Evolutionary conservation across 352 stramenopile species (phyloP).

Genomic region (Phytopythium chamaehyphon): DNA sequence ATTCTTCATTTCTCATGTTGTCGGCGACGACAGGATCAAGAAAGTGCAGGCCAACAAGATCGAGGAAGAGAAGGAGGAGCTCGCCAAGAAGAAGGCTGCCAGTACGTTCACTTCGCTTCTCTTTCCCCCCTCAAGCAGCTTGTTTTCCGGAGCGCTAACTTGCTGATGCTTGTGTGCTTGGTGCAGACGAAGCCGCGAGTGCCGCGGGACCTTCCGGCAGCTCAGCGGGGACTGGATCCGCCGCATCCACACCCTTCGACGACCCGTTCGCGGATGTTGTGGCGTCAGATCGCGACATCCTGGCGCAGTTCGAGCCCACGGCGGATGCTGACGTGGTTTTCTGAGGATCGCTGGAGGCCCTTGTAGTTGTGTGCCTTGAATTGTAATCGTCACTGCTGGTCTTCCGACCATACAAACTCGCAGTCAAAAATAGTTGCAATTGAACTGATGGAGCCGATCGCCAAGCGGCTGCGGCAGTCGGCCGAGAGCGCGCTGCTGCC

Average conservation of each 20-base stretch:
- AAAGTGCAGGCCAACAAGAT: constrained; percentile 98
- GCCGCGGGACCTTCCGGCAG: constrained; percentile 11
- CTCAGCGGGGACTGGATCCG: constrained; percentile 8
- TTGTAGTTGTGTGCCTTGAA: background rate
- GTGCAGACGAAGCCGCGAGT: background rate
- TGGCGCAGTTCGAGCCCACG: constrained; percentile 73
- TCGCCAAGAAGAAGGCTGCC: constrained; percentile 49
- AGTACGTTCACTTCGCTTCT: constrained; percentile 16
- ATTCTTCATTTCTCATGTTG: constrained; percentile 1
- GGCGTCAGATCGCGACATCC: constrained; percentile 71
- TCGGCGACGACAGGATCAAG: constrained; percentile 86
- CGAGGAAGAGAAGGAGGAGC: constrained; percentile 70
- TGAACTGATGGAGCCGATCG: constrained; percentile 64
- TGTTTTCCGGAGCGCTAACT: background rate
- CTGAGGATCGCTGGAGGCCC: constrained; percentile 20
- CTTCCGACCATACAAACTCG: background rate
- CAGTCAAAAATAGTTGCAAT: background rate
- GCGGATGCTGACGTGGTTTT: constrained; percentile 80
- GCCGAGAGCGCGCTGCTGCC: constrained; percentile 49
- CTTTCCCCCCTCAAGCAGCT: background rate
- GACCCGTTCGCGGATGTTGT: constrained; percentile 72
- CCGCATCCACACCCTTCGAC: constrained; percentile 23
- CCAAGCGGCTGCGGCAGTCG: constrained; percentile 78
- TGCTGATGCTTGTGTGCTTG: background rate
- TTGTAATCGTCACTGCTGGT: background rate